Conservation (phyloP, 2,329 filamentous ascomycete species). For the Nannizziopsis barbatae region DNA sequence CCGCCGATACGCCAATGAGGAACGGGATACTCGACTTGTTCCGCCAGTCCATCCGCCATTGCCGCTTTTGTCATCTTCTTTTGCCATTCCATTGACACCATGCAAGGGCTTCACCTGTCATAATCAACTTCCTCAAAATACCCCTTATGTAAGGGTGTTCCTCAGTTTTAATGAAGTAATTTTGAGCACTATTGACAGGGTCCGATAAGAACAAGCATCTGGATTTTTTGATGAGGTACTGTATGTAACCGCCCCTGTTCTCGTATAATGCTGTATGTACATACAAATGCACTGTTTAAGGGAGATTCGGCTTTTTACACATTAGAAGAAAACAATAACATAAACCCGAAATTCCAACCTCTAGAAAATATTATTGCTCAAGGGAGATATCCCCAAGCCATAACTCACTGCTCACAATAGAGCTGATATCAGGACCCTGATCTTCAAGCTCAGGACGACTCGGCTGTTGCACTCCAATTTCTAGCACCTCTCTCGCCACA, state of each 20-base stretch:
- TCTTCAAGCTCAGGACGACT: slow-evolving; percentile 9
- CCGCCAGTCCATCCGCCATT: slow-evolving; percentile 4
- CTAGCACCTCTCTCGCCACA: slow-evolving; percentile 64
- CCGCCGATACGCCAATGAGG: slow-evolving; percentile 4
- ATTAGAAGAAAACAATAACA: not conserved
- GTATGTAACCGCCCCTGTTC: no score
- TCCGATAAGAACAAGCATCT: no score
- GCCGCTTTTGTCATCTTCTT: slow-evolving; percentile 6
- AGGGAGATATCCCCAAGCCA: slow-evolving; percentile 17
- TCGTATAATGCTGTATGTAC: no score
- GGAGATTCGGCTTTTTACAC: not conserved
- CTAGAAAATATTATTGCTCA: slow-evolving; percentile 5
- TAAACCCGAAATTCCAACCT: not conserved
- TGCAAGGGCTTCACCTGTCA: no score
- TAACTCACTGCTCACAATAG: slow-evolving; percentile 15
- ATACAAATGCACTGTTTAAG: not conserved
- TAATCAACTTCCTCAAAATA: no score
- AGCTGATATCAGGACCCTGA: slow-evolving; percentile 13
- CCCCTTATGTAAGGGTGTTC: no score
- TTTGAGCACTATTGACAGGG: no score
- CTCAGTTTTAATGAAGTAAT: no score
- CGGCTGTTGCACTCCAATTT: slow-evolving; percentile 28
- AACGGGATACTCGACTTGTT: slow-evolving; percentile 5
- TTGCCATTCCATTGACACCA: slow-evolving; percentile 9
- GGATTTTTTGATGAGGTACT: no score